Percentiles rank a stretch among this genome's conserved stretches.
phyloP scores from a whole-genome alignment of 352 stramenopile species.

The Halophytophthora batemanensis region DNA sequence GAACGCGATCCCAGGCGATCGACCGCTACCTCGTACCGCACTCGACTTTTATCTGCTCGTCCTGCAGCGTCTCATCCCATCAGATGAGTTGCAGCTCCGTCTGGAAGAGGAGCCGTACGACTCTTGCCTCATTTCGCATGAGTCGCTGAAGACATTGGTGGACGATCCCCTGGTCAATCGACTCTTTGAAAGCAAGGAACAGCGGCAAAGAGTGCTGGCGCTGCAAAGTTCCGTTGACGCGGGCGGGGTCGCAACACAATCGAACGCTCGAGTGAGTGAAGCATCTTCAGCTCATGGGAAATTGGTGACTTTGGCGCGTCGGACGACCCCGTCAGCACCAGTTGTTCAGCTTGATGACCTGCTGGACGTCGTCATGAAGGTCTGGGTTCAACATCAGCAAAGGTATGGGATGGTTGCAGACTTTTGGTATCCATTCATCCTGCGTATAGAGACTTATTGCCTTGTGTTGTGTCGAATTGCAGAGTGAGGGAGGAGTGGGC shows the following conservation, averaged over 20 bases:
- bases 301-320: constrained; percentile 3
- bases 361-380: constrained; percentile 63
- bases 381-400: constrained; percentile 66
- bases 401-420: constrained; percentile 26
- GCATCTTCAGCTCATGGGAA: constrained; percentile 10
- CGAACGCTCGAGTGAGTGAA: not conserved
- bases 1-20: constrained; percentile 31
- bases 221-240: constrained; percentile 13
- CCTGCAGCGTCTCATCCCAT: constrained; percentile 45
- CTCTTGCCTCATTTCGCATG: constrained; percentile 42
- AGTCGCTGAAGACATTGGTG: constrained; percentile 35
- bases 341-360: constrained; percentile 65
- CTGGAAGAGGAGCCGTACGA: constrained; percentile 49
- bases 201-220: constrained; percentile 39
- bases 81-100: constrained; percentile 31
- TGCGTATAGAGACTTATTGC: not conserved
- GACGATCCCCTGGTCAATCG: constrained; percentile 42
- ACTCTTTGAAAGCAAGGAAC: constrained; percentile 48
- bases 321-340: constrained; percentile 9
- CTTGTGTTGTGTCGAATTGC: not conserved
- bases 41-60: constrained; percentile 56
- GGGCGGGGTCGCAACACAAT: not conserved
- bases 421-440: no score
- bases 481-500: constrained; percentile 62
- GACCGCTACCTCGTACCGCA: constrained; percentile 33